A percentile compares a stretch with the other conserved stretches of the same genome.
Evolutionary conservation across 2,329 filamentous ascomycete species (phyloP).

Genomic region (Chrysosphaeria jannelii): DNA sequence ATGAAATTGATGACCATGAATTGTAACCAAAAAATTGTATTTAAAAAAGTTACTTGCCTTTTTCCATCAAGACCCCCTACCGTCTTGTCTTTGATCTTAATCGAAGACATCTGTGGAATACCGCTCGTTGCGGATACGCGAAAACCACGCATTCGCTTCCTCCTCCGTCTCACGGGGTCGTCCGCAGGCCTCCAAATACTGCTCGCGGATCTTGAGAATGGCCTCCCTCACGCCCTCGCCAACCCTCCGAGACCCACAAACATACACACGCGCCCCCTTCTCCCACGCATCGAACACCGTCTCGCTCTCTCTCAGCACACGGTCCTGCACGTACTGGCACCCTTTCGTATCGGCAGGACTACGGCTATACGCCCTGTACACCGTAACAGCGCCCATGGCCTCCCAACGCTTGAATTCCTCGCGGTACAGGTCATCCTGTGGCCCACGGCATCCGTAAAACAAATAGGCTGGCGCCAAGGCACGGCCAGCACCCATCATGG

Average conservation of each 20-base stretch:
- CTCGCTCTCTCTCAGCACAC: slow-evolving; percentile 14
- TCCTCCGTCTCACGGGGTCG: slow-evolving; percentile 9
- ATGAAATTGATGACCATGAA: no score
- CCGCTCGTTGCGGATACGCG: slow-evolving; percentile 19
- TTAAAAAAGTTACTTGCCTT: neutral
- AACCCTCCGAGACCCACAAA: slow-evolving; percentile 23
- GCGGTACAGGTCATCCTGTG: slow-evolving; percentile 13
- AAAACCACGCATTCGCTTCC: slow-evolving; percentile 16
- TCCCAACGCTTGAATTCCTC: slow-evolving; percentile 29
- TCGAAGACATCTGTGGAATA: slow-evolving; percentile 32
- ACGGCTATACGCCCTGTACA: slow-evolving; percentile 28
- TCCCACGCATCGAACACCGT: slow-evolving; percentile 10
- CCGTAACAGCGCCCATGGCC: slow-evolving; percentile 23
- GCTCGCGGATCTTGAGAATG: slow-evolving; percentile 9
- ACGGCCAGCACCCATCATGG: slow-evolving; percentile 14
- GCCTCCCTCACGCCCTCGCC: slow-evolving; percentile 12
- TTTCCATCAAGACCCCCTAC: neutral
- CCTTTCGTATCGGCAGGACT: slow-evolving; percentile 12
- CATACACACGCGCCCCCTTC: slow-evolving; percentile 19
- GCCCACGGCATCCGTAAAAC: slow-evolving; percentile 5
- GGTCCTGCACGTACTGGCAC: slow-evolving; percentile 13
- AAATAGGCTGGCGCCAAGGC: slow-evolving; percentile 3
- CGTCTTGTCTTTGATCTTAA: no score
- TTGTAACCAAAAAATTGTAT: neutral
- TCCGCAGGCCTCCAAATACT: slow-evolving; percentile 7